These are phyloP conservation scores for Withania somnifera DNA, from an alignment of 305 asterid genomes.

Conservation along the genomic window DNA sequence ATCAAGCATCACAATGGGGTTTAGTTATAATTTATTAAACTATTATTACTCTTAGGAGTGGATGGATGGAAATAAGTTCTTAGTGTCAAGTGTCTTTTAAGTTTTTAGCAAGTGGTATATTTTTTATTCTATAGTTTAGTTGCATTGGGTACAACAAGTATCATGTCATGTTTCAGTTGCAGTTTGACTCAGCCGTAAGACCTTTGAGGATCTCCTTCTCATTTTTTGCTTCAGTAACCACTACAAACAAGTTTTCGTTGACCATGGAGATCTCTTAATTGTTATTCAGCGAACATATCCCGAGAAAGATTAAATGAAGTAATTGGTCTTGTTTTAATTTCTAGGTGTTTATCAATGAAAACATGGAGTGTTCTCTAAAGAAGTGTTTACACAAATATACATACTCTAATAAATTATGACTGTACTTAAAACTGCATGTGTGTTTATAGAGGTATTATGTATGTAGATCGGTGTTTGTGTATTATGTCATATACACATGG, in stretches of 20 bases:
- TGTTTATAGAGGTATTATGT: neutral
- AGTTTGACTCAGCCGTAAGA: neutral
- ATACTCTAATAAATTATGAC: neutral
- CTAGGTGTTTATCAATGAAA: neutral
- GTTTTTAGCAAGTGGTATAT: neutral
- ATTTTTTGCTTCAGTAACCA: neutral
- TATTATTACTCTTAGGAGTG: neutral
- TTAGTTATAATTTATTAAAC: neutral
- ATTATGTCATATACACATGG: neutral
- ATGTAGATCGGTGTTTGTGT: neutral
- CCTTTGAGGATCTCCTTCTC: neutral
- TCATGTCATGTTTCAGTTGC: neutral
- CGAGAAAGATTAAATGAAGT: neutral
- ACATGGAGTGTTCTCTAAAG: neutral
- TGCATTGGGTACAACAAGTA: neutral
- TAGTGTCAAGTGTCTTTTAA: neutral
- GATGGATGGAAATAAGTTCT: neutral
- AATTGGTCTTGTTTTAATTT: neutral
- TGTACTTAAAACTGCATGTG: neutral
- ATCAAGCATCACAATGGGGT: neutral
- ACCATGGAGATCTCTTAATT: neutral
- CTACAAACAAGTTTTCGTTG: neutral
- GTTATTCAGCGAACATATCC: neutral
- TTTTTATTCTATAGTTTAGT: neutral
- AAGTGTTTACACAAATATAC: neutral